Evolutionary conservation across 106 monocot species (phyloP), one percentile per base, ranked within the genome.

Genomic region (Dactylorhiza incarnata): DNA sequence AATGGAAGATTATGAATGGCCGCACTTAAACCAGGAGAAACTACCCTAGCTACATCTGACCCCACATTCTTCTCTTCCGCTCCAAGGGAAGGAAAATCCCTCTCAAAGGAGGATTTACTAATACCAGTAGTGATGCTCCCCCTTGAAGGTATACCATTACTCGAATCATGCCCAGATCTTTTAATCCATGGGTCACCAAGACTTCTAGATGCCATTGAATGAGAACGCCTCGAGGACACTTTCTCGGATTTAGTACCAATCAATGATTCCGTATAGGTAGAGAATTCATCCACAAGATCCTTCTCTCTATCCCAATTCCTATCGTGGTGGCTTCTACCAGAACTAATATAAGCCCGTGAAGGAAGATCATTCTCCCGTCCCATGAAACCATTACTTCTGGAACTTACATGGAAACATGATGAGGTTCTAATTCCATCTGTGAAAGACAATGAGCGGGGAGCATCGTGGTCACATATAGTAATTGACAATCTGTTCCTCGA

Each of bases 51-150:
- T 45, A 83, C 77, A 52, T 88, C 85, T 25, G 45, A 50, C 61
- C 22, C 71, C 45, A 76, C 53, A 61, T 72, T 83, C 59, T 83
- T 93, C 50, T 85, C 87, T 71, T 93, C 89, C 75, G 79, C 78
- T 70, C 89, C 81, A 75, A 95, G 92, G 26, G 87, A 84, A 55
- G 95, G 95, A 47, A 92, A 92, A 61, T 95, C 92, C 67, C 71
- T 89, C 55, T 93, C 87, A 79, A 89, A 93, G 12, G 89, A 87
- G 3, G 74, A 71, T 54, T 86, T 88, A 59, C 74, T 73, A 47
- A 86, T 53, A 44, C 76, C 66, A 70, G 46, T 63, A 29, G 73
- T 66, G 23, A 45, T 53, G 75, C 62, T 85, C 59, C 47, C 79
- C 26, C 49, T 55, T 74, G 80, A 83, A 62, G 23, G 5, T 81